These are phyloP conservation scores for Phytopythium sindhum DNA, from an alignment of 352 stramenopile species.

Conservation along the genomic window DNA sequence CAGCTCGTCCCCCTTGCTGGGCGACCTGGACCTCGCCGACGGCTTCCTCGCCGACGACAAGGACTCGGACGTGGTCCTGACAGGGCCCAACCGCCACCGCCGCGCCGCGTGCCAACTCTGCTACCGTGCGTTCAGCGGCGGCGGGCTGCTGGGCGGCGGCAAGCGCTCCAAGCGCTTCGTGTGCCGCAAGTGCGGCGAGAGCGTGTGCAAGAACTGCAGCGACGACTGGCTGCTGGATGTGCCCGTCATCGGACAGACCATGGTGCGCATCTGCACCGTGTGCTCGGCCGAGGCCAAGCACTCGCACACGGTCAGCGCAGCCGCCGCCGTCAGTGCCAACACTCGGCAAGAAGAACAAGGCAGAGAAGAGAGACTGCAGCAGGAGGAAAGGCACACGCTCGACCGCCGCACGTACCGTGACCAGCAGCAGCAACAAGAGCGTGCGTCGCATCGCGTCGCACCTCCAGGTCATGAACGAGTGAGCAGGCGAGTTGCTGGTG, in stretches of 20 bases:
- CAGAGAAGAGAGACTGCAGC: conserved; percentile 12
- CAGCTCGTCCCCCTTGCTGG: conserved; percentile 70
- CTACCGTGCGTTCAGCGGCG: conserved; percentile 53
- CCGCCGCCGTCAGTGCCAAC: conserved; percentile 12
- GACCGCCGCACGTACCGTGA: conserved; percentile 9
- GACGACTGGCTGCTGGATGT: conserved; percentile 79
- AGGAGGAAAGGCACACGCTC: conserved; percentile 22
- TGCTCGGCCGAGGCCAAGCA: conserved; percentile 70
- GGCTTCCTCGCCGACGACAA: conserved; percentile 15
- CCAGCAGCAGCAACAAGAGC: background rate
- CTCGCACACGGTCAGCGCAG: conserved; percentile 37
- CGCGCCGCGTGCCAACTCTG: conserved; percentile 66
- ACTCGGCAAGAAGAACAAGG: conserved; percentile 11
- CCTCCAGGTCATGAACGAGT: background rate
- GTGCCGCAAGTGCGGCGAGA: conserved; percentile 78
- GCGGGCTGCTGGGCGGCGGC: conserved; percentile 19
- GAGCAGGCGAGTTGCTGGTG: conserved; percentile 12
- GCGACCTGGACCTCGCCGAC: conserved; percentile 66
- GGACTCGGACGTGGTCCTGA: conserved; percentile 8
- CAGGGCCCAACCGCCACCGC: conserved; percentile 16
- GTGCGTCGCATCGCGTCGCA: background rate
- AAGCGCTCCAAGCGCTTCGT: conserved; percentile 48
- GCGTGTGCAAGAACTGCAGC: conserved; percentile 75
- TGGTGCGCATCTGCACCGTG: conserved; percentile 82
- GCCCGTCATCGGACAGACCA: conserved; percentile 68